Percentiles rank a stretch among this genome's conserved stretches.
Evolutionary conservation across 2,329 filamentous ascomycete species (phyloP).

Genomic region (Raffaelea albimanens): DNA sequence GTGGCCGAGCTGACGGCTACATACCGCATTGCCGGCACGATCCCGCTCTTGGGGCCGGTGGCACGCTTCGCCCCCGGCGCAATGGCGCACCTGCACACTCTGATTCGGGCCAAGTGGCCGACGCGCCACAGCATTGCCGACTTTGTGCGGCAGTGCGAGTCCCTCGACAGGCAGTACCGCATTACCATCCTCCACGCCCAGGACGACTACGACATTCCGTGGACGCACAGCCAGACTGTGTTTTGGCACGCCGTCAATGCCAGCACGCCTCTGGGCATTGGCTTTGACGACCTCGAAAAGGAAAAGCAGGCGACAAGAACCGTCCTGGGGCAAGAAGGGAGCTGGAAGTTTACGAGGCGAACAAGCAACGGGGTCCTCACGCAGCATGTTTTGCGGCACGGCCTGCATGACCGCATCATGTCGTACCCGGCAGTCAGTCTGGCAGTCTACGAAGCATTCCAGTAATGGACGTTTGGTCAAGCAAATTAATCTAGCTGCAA

Average conservation of each 20-base stretch:
- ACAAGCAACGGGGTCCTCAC: conserved; percentile 38
- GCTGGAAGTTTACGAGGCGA: conserved; percentile 37
- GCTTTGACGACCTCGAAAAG: conserved; percentile 33
- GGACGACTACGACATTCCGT: conserved; percentile 42
- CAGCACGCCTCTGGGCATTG: conserved; percentile 24
- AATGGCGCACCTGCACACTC: conserved; percentile 32
- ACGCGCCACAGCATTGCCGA: conserved; percentile 37
- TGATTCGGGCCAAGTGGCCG: conserved; percentile 40
- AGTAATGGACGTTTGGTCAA: neutral
- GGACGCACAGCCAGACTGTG: conserved; percentile 35
- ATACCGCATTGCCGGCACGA: conserved; percentile 44
- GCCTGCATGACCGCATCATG: conserved; percentile 50
- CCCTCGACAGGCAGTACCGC: conserved; percentile 25
- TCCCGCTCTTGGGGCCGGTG: conserved; percentile 45
- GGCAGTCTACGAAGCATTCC: conserved; percentile 39
- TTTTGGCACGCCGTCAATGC: conserved; percentile 49
- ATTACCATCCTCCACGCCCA: conserved; percentile 40
- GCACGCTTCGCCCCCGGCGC: conserved; percentile 32
- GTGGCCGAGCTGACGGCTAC: conserved; percentile 43
- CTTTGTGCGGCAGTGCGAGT: conserved; percentile 30
- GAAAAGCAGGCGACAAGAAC: conserved; percentile 28
- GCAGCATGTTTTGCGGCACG: conserved; percentile 45
- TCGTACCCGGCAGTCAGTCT: conserved; percentile 42
- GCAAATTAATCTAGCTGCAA: too few relatives aligned
- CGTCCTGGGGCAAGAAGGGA: conserved; percentile 30